A percentile compares a stretch with the other conserved stretches of the same genome.
phyloP scores from a whole-genome alignment of 495 filamentous ascomycete genomes.

The Penicillium silybi region DNA sequence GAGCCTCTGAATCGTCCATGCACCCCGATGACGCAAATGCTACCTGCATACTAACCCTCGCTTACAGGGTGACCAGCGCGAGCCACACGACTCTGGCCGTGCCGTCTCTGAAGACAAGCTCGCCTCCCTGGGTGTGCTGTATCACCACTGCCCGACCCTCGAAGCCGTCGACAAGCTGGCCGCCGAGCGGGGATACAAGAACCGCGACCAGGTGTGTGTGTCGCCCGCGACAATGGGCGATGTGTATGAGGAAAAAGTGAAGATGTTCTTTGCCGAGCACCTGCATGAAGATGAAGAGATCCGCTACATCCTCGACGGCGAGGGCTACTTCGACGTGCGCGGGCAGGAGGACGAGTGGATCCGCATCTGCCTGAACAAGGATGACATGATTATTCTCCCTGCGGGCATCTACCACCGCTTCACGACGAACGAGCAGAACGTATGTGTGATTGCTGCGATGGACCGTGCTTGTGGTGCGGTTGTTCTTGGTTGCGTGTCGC shows the following conservation, averaged over 20 bases:
- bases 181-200: constrained; percentile 75
- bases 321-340: constrained; percentile 91
- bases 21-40: constrained; percentile 10
- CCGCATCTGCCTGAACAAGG: constrained; percentile 70
- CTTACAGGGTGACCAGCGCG: constrained; percentile 88
- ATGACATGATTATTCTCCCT: constrained; percentile 78
- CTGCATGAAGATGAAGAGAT: constrained; percentile 99
- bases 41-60: constrained; percentile 11
- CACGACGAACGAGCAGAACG: constrained; percentile 86
- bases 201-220: constrained; percentile 90
- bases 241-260: constrained; percentile 79
- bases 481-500: not conserved
- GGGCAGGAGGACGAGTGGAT: constrained; percentile 74
- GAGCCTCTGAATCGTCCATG: not conserved
- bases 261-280: constrained; percentile 90
- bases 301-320: constrained; percentile 86
- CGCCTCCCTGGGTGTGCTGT: constrained; percentile 69
- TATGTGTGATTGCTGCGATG: constrained; percentile 43
- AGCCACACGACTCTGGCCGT: constrained; percentile 79
- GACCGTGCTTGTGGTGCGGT: not conserved
- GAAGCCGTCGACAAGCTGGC: constrained; percentile 69
- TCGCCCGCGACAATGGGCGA: constrained; percentile 83
- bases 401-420: constrained; percentile 98
- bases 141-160: constrained; percentile 63
- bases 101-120: constrained; percentile 59